phyloP scores from a whole-genome alignment of 345 rosid species.

The Dipteronia dyeriana region DNA sequence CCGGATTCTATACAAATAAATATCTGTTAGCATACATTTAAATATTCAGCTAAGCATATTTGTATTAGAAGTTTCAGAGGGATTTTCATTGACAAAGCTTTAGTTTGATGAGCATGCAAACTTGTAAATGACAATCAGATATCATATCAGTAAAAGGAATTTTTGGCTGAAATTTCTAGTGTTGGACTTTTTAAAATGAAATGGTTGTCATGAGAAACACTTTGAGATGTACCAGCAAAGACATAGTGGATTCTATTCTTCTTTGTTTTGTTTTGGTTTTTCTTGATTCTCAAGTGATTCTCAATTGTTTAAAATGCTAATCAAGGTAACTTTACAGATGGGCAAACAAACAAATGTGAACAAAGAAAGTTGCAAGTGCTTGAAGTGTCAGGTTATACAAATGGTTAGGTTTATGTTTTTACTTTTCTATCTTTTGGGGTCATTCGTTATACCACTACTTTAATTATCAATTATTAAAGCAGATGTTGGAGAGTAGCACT shows the following conservation, averaged over 20 bases:
- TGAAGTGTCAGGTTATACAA: background rate
- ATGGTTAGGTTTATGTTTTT: background rate
- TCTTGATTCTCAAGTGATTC: background rate
- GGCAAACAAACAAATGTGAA: background rate
- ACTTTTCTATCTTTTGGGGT: background rate
- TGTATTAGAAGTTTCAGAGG: background rate
- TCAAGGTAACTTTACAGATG: background rate
- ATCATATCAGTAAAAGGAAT: background rate
- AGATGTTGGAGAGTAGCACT: background rate
- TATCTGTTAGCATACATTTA: background rate
- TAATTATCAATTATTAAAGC: background rate
- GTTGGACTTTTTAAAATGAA: background rate
- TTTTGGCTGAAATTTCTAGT: background rate
- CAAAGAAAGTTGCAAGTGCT: background rate
- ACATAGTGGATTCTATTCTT: background rate
- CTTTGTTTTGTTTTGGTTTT: background rate
- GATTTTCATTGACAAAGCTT: background rate
- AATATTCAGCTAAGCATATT: background rate
- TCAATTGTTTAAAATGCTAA: background rate
- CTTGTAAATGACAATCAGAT: background rate
- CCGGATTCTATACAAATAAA: background rate
- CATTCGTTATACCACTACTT: background rate
- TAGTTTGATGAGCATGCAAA: background rate
- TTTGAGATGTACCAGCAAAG: background rate
- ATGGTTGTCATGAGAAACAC: background rate